Conservation (phyloP, 495 filamentous ascomycete genomes). For the Podospora anserina region DNA sequence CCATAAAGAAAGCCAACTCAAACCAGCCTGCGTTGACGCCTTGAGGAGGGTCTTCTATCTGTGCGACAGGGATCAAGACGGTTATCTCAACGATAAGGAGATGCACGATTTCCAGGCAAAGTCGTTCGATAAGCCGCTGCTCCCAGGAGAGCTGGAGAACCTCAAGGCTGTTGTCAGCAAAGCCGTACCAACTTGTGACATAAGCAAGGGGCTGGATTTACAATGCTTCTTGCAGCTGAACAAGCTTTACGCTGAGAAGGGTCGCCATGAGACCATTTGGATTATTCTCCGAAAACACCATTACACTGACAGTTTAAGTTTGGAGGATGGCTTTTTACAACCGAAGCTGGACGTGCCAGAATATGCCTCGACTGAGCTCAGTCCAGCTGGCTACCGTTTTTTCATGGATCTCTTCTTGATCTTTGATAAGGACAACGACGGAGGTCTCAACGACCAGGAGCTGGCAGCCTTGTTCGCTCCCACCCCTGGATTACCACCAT, state of each 20-base stretch:
- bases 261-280: constrained; percentile 98
- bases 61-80: constrained; percentile 93
- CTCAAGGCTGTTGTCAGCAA: constrained; percentile 83
- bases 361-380: constrained; percentile 87
- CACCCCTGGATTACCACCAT: constrained; percentile 80
- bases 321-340: constrained; percentile 87
- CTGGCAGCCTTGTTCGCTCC: constrained; percentile 85
- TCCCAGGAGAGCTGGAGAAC: constrained; percentile 73
- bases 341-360: constrained; percentile 92
- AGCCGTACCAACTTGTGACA: constrained; percentile 57
- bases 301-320: constrained; percentile 87
- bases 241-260: constrained; percentile 94
- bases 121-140: constrained; percentile 82
- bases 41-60: constrained; percentile 90
- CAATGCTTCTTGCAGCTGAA: constrained; percentile 84
- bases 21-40: constrained; percentile 82
- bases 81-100: constrained; percentile 86
- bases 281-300: constrained; percentile 93
- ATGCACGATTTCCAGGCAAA: constrained; percentile 85
- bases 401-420: constrained; percentile 94
- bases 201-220: constrained; percentile 71
- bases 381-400: constrained; percentile 91
- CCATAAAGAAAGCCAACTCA: constrained; percentile 84
- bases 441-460: constrained; percentile 82
- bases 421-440: constrained; percentile 96